Evolutionary conservation across 164 flowering plant genomes (phyloP).

Genomic region (Chimonanthus salicifolius): DNA sequence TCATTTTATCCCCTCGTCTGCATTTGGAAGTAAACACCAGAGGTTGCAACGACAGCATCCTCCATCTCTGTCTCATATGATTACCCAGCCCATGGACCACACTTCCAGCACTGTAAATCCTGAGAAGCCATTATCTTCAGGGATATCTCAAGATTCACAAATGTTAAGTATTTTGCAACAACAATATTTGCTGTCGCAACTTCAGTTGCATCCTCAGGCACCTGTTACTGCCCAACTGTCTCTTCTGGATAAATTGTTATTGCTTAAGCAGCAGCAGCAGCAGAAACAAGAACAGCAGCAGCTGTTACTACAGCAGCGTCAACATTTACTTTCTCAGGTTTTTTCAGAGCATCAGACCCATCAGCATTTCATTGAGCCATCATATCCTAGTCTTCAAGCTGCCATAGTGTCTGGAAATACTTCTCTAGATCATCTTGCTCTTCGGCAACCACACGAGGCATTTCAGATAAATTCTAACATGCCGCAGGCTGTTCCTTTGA

Average conservation of each 20-base stretch:
- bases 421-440: conserved; percentile 36
- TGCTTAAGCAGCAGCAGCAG: conserved; percentile 74
- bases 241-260: conserved; percentile 49
- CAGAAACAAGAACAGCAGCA: conserved; percentile 28
- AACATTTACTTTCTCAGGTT: conserved; percentile 72
- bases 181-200: conserved; percentile 48
- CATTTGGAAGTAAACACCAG: conserved; percentile 57
- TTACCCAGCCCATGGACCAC: conserved; percentile 39
- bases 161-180: conserved; percentile 64
- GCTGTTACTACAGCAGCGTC: conserved; percentile 48
- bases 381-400: conserved; percentile 44
- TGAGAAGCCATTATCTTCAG: conserved; percentile 57
- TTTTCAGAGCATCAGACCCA: conserved; percentile 51
- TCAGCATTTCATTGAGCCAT: conserved; percentile 43
- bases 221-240: conserved; percentile 52
- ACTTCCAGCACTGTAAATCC: conserved; percentile 34
- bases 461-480: conserved; percentile 39
- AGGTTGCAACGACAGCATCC: conserved; percentile 49
- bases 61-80: conserved; percentile 37
- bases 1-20: conserved; percentile 45
- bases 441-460: conserved; percentile 36
- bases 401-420: conserved; percentile 38
- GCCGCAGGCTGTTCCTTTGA: conserved; percentile 6
- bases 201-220: conserved; percentile 47
- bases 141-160: conserved; percentile 71